These are phyloP conservation scores for Exidia glandulosa DNA, from an alignment of 768 basidiomycete species.

Conservation along the genomic window DNA sequence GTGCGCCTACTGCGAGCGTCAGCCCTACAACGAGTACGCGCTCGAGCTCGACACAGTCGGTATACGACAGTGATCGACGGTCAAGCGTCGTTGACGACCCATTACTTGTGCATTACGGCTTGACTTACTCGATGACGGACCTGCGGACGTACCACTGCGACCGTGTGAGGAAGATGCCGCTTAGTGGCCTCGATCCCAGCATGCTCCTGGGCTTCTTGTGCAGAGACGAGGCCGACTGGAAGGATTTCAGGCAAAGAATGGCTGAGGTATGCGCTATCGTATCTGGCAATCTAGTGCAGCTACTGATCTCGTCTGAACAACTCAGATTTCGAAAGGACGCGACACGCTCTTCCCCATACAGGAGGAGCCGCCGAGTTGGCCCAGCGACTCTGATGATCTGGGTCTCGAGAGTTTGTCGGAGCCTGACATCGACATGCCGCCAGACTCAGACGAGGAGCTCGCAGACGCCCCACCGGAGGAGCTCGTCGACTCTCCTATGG, in stretches of 20 bases:
- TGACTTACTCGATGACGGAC: slow-evolving; percentile 61
- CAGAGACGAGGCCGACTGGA: slow-evolving; percentile 75
- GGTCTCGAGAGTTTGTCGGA: slow-evolving; percentile 79
- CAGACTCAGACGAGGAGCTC: slow-evolving; percentile 28
- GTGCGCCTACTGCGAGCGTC: not conserved
- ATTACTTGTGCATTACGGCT: slow-evolving; percentile 51
- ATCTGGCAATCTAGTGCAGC: slow-evolving; percentile 2
- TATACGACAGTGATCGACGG: slow-evolving; percentile 6
- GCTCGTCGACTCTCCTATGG: slow-evolving; percentile 41
- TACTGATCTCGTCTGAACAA: not conserved
- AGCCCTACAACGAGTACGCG: slow-evolving; percentile 23
- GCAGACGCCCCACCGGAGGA: slow-evolving; percentile 17
- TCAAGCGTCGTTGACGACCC: slow-evolving; percentile 27
- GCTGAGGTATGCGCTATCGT: slow-evolving; percentile 45
- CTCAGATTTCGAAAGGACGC: slow-evolving; percentile 31
- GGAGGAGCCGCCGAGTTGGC: slow-evolving; percentile 81
- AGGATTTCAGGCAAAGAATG: slow-evolving; percentile 63
- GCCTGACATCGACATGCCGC: slow-evolving; percentile 45
- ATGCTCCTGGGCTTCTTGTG: slow-evolving; percentile 94
- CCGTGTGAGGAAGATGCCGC: slow-evolving; percentile 88
- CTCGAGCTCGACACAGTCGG: slow-evolving; percentile 21
- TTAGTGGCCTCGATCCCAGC: slow-evolving; percentile 85
- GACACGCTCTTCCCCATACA: slow-evolving; percentile 78
- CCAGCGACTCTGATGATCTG: slow-evolving; percentile 64
- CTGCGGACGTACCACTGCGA: slow-evolving; percentile 93